Evolutionary conservation across 768 basidiomycete species (phyloP), one percentile per base, ranked within the genome.

Genomic region (Boletus edulis): DNA sequence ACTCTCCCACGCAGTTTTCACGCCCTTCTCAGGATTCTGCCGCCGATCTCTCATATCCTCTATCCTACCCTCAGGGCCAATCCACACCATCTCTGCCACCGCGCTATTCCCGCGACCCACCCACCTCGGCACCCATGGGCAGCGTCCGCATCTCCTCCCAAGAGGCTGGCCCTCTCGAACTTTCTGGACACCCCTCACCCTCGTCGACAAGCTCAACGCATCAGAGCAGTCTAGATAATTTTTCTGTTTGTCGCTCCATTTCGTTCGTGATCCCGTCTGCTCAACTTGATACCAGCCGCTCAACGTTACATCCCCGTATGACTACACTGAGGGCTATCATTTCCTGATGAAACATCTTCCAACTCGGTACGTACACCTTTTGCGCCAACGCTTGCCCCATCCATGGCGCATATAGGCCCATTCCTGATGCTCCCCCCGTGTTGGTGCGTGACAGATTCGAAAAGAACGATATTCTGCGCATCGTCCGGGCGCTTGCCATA

Each of bases 241-340:
- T 57, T 56, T 72, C 64, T 1, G 70, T 72, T 34, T 34, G 70
- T 68, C 18, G n/a, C 46, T 32, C 40, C 47, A 44, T 46, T 52
- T 41, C 42, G 24, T 55, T 46, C 66, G 62, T 7, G 64, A 66
- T 51, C 64, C 68, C 31, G 76, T 76, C 5, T 72, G 76, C 58
- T 81, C 55, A 79, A 85, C 76, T 74, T 80, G 75, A 73, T 90
- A 76, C 74, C 79, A 76, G 78, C 83, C 73, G 69, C 84, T 81
- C 45, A 79, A 56, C 31, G 78, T 86, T 43, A 82, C 85, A 15
- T 78, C 81, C 65, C 89, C 93, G 5, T 96, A 94, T 67, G 94
- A 96, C 68, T 97, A 98, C 65, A 96, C 93, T 15, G 89, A 97
- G 75, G 94, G 94, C 20, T 98, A 98, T 68, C 96, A 97, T 70